phyloP scores from a whole-genome alignment of 2,329 filamentous ascomycete species.

The Colletotrichum simmondsii region DNA sequence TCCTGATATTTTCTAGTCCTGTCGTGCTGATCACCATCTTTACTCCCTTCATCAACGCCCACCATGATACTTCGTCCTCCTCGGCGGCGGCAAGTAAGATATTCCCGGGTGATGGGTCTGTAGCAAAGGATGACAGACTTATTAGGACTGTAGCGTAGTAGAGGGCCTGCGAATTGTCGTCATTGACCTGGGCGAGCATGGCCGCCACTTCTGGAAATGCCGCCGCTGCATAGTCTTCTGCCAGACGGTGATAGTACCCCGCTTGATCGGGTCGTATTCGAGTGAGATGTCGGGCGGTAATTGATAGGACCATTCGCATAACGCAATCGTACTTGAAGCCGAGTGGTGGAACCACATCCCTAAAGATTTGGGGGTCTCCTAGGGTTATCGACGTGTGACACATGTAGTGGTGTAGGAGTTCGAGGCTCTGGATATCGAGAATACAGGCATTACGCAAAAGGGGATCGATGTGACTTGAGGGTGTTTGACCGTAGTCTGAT shows the following conservation, averaged over 20 bases:
- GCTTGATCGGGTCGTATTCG: neutral
- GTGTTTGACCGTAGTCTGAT: neutral
- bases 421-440: constrained; percentile 36
- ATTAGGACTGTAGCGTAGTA: constrained; percentile 38
- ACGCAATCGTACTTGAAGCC: constrained; percentile 38
- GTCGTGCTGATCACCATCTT: constrained; percentile 26
- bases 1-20: neutral
- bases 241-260: constrained; percentile 20
- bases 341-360: constrained; percentile 35
- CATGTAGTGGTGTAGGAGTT: constrained; percentile 40
- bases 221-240: constrained; percentile 32
- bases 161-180: constrained; percentile 34
- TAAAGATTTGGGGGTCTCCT: constrained; percentile 34
- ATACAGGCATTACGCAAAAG: neutral
- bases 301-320: constrained; percentile 38
- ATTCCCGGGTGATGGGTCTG: constrained; percentile 22
- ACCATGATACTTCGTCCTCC: constrained; percentile 33
- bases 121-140: constrained; percentile 35
- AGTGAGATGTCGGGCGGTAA: constrained; percentile 37
- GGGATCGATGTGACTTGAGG: neutral
- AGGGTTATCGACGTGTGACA: constrained; percentile 34
- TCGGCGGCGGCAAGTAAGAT: constrained; percentile 33
- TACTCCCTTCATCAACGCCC: constrained; percentile 34
- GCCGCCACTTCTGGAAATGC: constrained; percentile 34
- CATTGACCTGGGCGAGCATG: constrained; percentile 31